Base-by-base conservation (phyloP, 2,329 filamentous ascomycete genomes). In the Arthrobotrys entomopaga region DNA sequence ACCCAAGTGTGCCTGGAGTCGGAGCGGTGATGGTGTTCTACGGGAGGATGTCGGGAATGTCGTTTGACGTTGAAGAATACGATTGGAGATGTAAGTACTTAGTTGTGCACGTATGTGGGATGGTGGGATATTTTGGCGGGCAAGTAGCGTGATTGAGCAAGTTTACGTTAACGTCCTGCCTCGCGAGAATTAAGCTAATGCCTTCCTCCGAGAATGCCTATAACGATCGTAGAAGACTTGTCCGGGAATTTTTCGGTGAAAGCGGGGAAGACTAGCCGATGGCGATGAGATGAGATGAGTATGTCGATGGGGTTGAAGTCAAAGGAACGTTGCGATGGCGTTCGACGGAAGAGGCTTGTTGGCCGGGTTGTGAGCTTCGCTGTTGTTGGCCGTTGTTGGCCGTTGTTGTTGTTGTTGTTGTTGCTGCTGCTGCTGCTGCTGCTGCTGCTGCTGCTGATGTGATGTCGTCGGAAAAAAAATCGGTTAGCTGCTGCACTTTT, bases 81-180 rank as follows among this genome's bases (percentile, higher is more conserved):
- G 29, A 34, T 63, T 43, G n/a, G 26, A 15, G 52, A 16, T 19
- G 53, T n/a, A n/a, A n/a, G n/a, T n/a, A n/a, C n/a, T n/a, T n/a
- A n/a, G 38, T 24, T 7, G 50, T 50, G 57, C 49, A 46, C 42
- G 42, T 46, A 40, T 48, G 26, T 48, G 56, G n/a, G 42, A 48
- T 48, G 63, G 63, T 66, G 40, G 63, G n/a, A 42, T 50, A 19
- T 49, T n/a, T 16, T 26, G 22, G 15, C 42, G 29, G 43, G 53
- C 43, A 15, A 34, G 49, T 54, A 69, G 65, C 65, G 65, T 61
- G 65, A 69, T 69, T 69, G 65, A 69, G 65, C 65, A 40, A 10
- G 65, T 69, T 69, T 56, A 46, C 46, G 42, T 13, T 13, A 46
- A 19, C 42, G n/a, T 15, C 22, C 22, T 54, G 52, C 22, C 49